These are phyloP conservation scores for Leptographium radiaticola DNA, from an alignment of 2,329 filamentous ascomycete genomes.

Conservation along the genomic window DNA sequence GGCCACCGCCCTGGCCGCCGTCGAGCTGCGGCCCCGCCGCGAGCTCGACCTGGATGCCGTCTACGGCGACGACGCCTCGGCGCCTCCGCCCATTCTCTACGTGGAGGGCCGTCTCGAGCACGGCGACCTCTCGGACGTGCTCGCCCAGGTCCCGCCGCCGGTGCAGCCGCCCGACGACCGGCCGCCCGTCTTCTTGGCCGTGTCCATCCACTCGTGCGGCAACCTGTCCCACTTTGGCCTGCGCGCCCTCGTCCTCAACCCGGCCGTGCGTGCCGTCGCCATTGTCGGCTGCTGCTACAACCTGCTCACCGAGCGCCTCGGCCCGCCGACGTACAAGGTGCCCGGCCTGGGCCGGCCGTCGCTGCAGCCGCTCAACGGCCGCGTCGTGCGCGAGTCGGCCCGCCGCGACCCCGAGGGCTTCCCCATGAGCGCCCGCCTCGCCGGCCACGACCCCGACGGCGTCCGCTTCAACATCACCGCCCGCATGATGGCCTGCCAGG, in stretches of 20 bases:
- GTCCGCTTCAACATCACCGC: constrained; percentile 89
- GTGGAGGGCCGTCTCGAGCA: constrained; percentile 62
- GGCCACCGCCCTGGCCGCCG: not conserved
- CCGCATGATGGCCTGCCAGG: constrained; percentile 96
- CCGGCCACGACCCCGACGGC: constrained; percentile 37
- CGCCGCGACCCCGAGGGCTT: constrained; percentile 84
- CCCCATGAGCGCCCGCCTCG: constrained; percentile 70
- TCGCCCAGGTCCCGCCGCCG: constrained; percentile 49
- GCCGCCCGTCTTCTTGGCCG: constrained; percentile 55
- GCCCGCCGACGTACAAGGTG: constrained; percentile 75
- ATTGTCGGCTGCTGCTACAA: constrained; percentile 99
- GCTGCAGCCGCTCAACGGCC: constrained; percentile 52
- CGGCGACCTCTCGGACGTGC: constrained; percentile 55
- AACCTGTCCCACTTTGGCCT: constrained; percentile 95
- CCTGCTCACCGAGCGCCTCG: constrained; percentile 77
- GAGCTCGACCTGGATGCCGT: constrained; percentile 5
- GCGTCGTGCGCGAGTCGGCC: constrained; percentile 53
- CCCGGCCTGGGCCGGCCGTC: constrained; percentile 56
- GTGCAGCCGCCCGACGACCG: constrained; percentile 28
- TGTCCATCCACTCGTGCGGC: constrained; percentile 93
- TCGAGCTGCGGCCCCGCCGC: constrained; percentile 7
- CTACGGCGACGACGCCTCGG: constrained; percentile 26
- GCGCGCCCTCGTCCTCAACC: constrained; percentile 72
- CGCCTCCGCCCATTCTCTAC: constrained; percentile 55
- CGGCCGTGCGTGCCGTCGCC: constrained; percentile 74